Evolutionary conservation across 164 flowering plant genomes (phyloP), one percentile per base, ranked within the genome.

Genomic region (Piper longum): DNA sequence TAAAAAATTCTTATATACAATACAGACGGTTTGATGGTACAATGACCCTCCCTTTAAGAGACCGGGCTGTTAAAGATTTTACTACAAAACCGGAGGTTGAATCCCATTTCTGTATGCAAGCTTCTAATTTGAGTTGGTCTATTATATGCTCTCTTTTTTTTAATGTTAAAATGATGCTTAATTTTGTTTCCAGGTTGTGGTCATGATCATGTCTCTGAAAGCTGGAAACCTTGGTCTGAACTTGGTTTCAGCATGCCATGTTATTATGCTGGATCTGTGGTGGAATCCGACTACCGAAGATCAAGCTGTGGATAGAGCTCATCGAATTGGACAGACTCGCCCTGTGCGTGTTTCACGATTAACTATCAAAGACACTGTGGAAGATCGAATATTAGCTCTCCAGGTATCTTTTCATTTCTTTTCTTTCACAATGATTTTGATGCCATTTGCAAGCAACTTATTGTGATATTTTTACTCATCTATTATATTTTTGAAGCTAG

Each of bases 221-320:
- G 98, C 98, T 18, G 97, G 97, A 68, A 93, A 90, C 66, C 92
- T 93, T 64, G 98, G 97, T 63, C 75, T 93, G 42, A 93, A 93
- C 67, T 84, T 93, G 97, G 96, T 90, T 67, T 95, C 92, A 70
- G 98, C 98, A 64, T 85, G 81, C 77, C 96, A 83, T 78, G 93
- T 93, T 68, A 82, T 93, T 63, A 85, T 93, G 65, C 71, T 90
- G 74, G 96, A 93, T 77, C 95, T 86, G 45, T 90, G 96, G 98
- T 93, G 98, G 98, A 93, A 93, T 79, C 98, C 97, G 63, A 85
- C 97, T 26, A 93, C 96, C 44, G 97, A 93, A 81, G 98, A 93
- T 72, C 98, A 93, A 70, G 98, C 98, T 60, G 62, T 93, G 75
- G 97, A 90, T 69, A 79, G 98, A 64, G 97, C 98, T 55, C 97